Evolutionary conservation across 176 grass and related monocot genomes (phyloP).

Genomic region (Saccharum officinarum): DNA sequence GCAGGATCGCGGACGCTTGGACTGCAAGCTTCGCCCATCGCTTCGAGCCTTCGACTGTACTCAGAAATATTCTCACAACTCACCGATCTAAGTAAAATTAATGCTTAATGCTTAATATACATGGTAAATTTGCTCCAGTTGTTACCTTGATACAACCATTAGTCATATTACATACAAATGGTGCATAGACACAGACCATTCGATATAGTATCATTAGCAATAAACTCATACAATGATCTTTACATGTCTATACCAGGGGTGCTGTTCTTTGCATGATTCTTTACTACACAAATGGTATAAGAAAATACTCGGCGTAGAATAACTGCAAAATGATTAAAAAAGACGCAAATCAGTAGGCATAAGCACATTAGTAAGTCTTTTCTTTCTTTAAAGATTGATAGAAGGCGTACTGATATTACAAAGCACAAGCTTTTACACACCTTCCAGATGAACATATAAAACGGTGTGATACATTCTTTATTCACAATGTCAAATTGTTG

Average conservation of each 20-base stretch:
- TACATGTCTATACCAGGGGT: no score
- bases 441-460: conserved; percentile 99
- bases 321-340: conserved; percentile 48
- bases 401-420: not conserved
- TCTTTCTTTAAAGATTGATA: not conserved
- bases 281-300: conserved; percentile 71
- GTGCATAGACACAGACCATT: not conserved
- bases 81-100: not conserved
- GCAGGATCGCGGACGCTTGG: no score
- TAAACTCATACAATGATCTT: no score
- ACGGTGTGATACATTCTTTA: conserved; percentile 50
- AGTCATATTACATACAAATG: not conserved
- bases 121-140: not conserved
- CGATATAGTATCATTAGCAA: not conserved
- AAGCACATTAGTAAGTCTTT: not conserved
- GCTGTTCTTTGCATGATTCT: no score
- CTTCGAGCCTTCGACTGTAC: no score
- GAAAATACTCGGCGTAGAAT: conserved; percentile 81
- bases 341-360: conserved; percentile 1
- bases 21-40: no score
- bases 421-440: conserved; percentile 12
- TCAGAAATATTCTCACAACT: not conserved
- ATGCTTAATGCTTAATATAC: not conserved
- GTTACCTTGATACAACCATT: not conserved
- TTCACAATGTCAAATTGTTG: conserved; percentile 35